A percentile compares a stretch with the other conserved stretches of the same genome.
Conservation (phyloP, 2,329 filamentous ascomycete genomes). For the Aspergillus niger region DNA sequence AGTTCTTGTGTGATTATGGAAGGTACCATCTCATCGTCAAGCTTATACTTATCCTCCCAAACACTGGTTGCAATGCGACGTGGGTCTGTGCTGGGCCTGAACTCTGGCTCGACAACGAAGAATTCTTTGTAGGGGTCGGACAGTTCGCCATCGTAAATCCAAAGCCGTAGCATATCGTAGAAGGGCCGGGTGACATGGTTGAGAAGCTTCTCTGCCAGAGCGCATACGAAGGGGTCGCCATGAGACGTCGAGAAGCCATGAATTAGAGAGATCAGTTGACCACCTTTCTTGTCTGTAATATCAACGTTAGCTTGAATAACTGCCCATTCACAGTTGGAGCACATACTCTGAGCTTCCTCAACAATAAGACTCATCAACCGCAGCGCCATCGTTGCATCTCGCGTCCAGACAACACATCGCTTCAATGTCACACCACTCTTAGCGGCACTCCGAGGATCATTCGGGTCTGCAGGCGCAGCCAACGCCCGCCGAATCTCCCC, state of each 20-base stretch:
- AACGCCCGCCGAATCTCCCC: slow-evolving; percentile 85
- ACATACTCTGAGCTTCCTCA: slow-evolving; percentile 76
- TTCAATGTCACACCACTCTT: slow-evolving; percentile 92
- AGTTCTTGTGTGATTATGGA: slow-evolving; percentile 92
- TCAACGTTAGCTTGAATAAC: slow-evolving; percentile 12
- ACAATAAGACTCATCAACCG: slow-evolving; percentile 92
- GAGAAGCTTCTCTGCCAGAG: slow-evolving; percentile 87
- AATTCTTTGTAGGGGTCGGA: slow-evolving; percentile 96
- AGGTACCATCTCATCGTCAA: slow-evolving; percentile 82
- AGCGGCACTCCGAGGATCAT: slow-evolving; percentile 70
- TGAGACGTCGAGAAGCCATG: slow-evolving; percentile 92
- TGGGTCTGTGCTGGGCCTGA: slow-evolving; percentile 52
- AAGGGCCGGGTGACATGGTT: slow-evolving; percentile 88
- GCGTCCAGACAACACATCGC: slow-evolving; percentile 93
- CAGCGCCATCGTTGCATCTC: slow-evolving; percentile 93
- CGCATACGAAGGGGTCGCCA: slow-evolving; percentile 90
- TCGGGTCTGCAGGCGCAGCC: slow-evolving; percentile 60
- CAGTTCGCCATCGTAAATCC: slow-evolving; percentile 98
- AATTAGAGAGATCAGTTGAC: slow-evolving; percentile 89
- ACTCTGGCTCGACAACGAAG: slow-evolving; percentile 82
- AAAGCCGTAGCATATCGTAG: slow-evolving; percentile 91
- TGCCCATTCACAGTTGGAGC: not conserved
- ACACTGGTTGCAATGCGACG: slow-evolving; percentile 72
- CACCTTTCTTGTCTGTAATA: slow-evolving; percentile 67
- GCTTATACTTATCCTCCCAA: slow-evolving; percentile 96